Percentiles rank a stretch among this genome's conserved stretches.
Evolutionary conservation across 768 basidiomycete genomes (phyloP).

Genomic region (Dentipellis sp.): DNA sequence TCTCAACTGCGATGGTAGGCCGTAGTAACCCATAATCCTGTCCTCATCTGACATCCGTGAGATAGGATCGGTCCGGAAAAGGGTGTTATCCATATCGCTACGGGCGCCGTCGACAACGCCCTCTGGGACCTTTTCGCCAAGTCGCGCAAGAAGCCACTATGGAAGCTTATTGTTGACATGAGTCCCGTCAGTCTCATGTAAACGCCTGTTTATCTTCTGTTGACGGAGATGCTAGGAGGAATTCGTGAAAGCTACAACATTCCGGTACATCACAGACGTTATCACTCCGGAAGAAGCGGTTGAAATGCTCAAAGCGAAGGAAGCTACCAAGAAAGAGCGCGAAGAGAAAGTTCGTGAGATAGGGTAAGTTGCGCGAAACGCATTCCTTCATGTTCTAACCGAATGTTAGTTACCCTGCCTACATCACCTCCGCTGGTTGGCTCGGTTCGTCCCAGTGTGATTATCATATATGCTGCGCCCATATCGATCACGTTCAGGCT

Average conservation of each 20-base stretch:
- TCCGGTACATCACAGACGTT: slow-evolving; percentile 88
- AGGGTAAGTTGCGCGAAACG: too few species aligned
- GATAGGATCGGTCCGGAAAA: slow-evolving; percentile 87
- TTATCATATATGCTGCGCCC: background rate
- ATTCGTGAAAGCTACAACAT: slow-evolving; percentile 66
- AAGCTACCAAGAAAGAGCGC: slow-evolving; percentile 66
- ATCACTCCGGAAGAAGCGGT: slow-evolving; percentile 90
- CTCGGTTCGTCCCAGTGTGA: slow-evolving; percentile 37
- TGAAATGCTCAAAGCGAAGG: slow-evolving; percentile 68
- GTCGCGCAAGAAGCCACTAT: slow-evolving; percentile 73
- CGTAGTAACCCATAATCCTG: background rate
- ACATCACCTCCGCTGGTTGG: slow-evolving; percentile 92
- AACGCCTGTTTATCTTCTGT: background rate
- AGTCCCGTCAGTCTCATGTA: slow-evolving; percentile 42
- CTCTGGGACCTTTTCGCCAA: slow-evolving; percentile 92
- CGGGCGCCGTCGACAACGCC: slow-evolving; percentile 85
- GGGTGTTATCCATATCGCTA: slow-evolving; percentile 88
- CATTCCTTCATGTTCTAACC: background rate
- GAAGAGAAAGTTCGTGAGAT: slow-evolving; percentile 64
- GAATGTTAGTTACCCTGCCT: slow-evolving; percentile 71
- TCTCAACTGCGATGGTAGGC: slow-evolving; percentile 83
- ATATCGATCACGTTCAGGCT: slow-evolving; percentile 36
- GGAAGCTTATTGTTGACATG: slow-evolving; percentile 92
- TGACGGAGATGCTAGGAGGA: slow-evolving; percentile 47
- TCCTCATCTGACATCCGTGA: background rate